Percentiles rank a stretch among this genome's conserved stretches.
These are phyloP conservation scores for Ophiocordyceps unilateralis DNA, from an alignment of 2,329 filamentous ascomycete genomes.

Conservation along the genomic window DNA sequence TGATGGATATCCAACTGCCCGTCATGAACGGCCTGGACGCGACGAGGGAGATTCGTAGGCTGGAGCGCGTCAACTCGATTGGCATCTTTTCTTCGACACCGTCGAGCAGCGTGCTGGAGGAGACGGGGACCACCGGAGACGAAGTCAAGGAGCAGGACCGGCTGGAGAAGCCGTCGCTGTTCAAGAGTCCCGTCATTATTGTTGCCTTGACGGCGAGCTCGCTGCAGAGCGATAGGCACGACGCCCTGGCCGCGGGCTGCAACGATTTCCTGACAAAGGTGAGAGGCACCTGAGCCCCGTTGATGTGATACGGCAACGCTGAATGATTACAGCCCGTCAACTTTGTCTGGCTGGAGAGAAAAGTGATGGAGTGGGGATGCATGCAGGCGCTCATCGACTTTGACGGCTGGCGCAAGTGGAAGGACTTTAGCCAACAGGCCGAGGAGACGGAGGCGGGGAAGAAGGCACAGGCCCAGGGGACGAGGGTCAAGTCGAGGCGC, in stretches of 20 bases:
- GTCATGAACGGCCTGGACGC: constrained; percentile 93
- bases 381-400: constrained; percentile 99
- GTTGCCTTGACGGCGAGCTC: constrained; percentile 91
- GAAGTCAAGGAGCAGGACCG: constrained; percentile 48
- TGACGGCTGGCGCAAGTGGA: constrained; percentile 96
- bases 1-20: constrained; percentile 97
- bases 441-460: constrained; percentile 25
- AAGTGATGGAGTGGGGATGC: constrained; percentile 98
- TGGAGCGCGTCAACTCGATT: constrained; percentile 83
- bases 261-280: constrained; percentile 98
- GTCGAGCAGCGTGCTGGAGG: constrained; percentile 33
- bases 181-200: constrained; percentile 96
- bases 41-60: constrained; percentile 78
- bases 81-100: constrained; percentile 75
- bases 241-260: constrained; percentile 85
- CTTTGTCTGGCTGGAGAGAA: constrained; percentile 91
- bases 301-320: neutral
- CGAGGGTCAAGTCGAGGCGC: constrained; percentile 26
- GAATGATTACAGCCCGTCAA: constrained; percentile 58
- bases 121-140: constrained; percentile 17
- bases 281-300: constrained; percentile 12
- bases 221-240: constrained; percentile 85
- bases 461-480: constrained; percentile 17
- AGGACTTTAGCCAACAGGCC: constrained; percentile 48
- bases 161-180: constrained; percentile 50